Percentiles rank a stretch among this genome's conserved stretches.
Conservation (phyloP, 2,329 filamentous ascomycete species). For the Phaeomoniella chlamydospora region DNA sequence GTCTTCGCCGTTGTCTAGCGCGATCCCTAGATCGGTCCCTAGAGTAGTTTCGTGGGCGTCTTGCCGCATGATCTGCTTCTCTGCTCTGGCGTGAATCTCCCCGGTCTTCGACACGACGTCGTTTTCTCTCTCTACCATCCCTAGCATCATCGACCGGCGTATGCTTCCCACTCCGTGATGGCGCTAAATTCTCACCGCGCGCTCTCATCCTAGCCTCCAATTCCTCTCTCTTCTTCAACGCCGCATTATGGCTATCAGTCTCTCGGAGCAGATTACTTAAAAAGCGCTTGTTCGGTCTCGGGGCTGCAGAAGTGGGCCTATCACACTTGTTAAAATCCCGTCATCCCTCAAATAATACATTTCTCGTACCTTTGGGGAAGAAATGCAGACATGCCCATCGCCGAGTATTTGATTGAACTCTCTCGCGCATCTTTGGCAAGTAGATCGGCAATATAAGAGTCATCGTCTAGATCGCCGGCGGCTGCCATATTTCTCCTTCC, state of each 20-base stretch:
- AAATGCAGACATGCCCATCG: slow-evolving; percentile 58
- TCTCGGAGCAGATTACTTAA: slow-evolving; percentile 76
- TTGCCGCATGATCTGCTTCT: not conserved
- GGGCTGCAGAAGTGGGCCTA: slow-evolving; percentile 51
- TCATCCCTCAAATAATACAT: not conserved
- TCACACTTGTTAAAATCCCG: slow-evolving; percentile 26
- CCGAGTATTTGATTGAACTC: slow-evolving; percentile 58
- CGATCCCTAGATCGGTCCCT: not conserved
- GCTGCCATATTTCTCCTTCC: slow-evolving; percentile 6
- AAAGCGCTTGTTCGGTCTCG: slow-evolving; percentile 86
- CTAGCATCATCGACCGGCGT: not conserved
- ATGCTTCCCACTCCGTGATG: not conserved
- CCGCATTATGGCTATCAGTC: slow-evolving; percentile 78
- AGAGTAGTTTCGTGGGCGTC: not conserved
- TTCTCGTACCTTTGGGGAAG: slow-evolving; percentile 34
- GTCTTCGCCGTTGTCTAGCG: not conserved
- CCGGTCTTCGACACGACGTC: not conserved
- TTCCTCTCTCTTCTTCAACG: slow-evolving; percentile 69
- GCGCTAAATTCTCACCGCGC: slow-evolving; percentile 15
- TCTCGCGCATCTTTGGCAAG: slow-evolving; percentile 66
- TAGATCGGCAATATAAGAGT: slow-evolving; percentile 69
- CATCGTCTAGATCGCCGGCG: slow-evolving; percentile 22
- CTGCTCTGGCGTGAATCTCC: not conserved
- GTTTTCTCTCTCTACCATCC: not conserved
- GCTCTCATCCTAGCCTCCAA: slow-evolving; percentile 63